Evolutionary conservation across 1,284 basidiomycete species (phyloP), one percentile per base, ranked within the genome.

Genomic region (Stereum hirsutum): DNA sequence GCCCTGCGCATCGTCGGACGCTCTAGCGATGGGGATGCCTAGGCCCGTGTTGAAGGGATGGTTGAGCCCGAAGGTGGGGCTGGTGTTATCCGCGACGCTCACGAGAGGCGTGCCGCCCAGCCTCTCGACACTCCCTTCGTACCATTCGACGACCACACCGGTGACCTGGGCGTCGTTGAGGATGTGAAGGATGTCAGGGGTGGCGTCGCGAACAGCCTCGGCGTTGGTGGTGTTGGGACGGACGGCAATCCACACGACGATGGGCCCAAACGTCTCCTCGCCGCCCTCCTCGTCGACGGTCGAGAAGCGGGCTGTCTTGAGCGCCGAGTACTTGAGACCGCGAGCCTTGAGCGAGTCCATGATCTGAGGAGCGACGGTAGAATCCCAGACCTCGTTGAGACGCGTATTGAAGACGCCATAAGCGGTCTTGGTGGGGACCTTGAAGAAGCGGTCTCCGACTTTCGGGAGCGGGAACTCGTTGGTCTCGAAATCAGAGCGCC

Each of bases 171-270:
- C 6, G 39, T 51, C 54, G 37, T 30, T 47, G 56, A 66, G 64
- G 48, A 68, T 57, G n/a, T 38, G 23, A 39, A 67, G 58, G 48
- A 68, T 64, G 49, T 59, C 57, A 2, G 60, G 54, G 11, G 61
- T 56, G 42, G 58, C 62, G 49, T 64, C 58, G 43, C 54, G 57
- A 49, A 54, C 56, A 39, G 44, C 54, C 46, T 23, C 46, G 49
- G 63, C 55, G 46, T 37, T 58, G 52, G 61, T 61, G 51, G 61
- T 59, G 44, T 54, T 54, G 52, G 63, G 64, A 53, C 24, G 58
- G 49, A 59, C 52, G 3, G 58, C 56, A 44, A 68, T 66, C 64
- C 66, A 68, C 6, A 66, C 42, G 10, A 63, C 59, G 48, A 63
- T 42, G 4, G 62, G 64, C 42, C 64, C 57, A 17, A 55, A 44